Evolutionary conservation across 805 yeast genomes (phyloP).

Genomic region (Candida vartiovaarae): DNA sequence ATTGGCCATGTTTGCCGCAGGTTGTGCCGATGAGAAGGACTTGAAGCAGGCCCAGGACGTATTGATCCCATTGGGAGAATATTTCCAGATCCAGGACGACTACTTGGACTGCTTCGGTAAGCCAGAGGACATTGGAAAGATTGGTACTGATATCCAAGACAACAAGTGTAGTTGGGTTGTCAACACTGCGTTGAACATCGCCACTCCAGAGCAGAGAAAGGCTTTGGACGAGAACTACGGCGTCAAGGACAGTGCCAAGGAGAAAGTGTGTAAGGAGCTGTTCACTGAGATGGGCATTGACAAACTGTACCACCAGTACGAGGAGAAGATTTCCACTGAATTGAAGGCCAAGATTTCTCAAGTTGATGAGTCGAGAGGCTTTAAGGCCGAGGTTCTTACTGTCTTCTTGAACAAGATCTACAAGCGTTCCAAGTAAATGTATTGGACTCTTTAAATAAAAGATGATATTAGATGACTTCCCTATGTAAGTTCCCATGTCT

Average conservation of each 20-base stretch:
- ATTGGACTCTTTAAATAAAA: too few relatives aligned
- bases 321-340: constrained; percentile 64
- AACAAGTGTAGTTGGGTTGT: constrained; percentile 98
- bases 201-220: constrained; percentile 72
- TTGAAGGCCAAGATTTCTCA: constrained; percentile 58
- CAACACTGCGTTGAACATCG: constrained; percentile 82
- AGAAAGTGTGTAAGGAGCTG: constrained; percentile 62
- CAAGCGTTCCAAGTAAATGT: constrained; percentile 74
- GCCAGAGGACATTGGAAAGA: constrained; percentile 95
- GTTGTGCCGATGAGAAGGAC: constrained; percentile 61
- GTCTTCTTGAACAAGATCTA: constrained; percentile 85
- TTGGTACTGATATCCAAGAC: constrained; percentile 97
- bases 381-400: constrained; percentile 78
- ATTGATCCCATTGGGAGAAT: constrained; percentile 92
- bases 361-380: constrained; percentile 88
- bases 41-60: constrained; percentile 83
- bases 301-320: constrained; percentile 68
- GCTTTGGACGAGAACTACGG: constrained; percentile 88
- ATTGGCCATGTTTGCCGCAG: constrained; percentile 90
- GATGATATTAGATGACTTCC: too few relatives aligned
- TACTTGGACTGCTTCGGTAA: constrained; percentile 95
- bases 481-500: too few relatives aligned
- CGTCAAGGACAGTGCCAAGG: constrained; percentile 61
- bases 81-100: constrained; percentile 98
- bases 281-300: constrained; percentile 71